Evolutionary conservation across 176 grass and related monocot genomes (phyloP).

Genomic region (Zizania latifolia): DNA sequence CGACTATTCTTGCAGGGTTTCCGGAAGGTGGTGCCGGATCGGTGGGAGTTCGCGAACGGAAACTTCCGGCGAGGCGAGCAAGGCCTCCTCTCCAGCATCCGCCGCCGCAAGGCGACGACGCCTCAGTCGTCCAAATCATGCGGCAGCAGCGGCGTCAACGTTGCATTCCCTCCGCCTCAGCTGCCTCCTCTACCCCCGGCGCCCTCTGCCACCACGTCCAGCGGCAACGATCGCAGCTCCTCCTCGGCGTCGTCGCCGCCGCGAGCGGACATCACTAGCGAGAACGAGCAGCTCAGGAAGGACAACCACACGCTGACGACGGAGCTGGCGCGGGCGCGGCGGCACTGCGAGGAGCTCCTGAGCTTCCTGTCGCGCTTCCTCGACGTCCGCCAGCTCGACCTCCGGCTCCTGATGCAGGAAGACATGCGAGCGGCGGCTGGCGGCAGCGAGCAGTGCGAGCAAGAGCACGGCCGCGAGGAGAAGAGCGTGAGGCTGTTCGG

Average conservation of each 20-base stretch:
- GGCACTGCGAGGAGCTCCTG: constrained; percentile 62
- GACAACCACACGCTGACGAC: constrained; percentile 46
- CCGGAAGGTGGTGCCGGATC: constrained; percentile 72
- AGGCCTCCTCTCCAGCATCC: constrained; percentile 56
- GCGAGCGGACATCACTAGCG: constrained; percentile 35
- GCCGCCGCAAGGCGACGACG: constrained; percentile 43
- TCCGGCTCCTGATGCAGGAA: constrained; percentile 43
- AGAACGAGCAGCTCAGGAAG: constrained; percentile 66
- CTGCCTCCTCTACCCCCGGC: constrained; percentile 30
- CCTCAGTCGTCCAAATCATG: constrained; percentile 18
- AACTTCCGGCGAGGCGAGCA: constrained; percentile 73
- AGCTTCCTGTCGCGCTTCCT: constrained; percentile 66
- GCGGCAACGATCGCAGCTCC: constrained; percentile 45
- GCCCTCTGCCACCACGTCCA: constrained; percentile 36
- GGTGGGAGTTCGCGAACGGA: constrained; percentile 92
- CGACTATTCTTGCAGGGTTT: constrained; percentile 50
- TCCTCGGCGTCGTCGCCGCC: constrained; percentile 53
- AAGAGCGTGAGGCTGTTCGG: constrained; percentile 69
- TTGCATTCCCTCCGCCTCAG: constrained; percentile 21
- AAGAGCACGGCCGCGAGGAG: constrained; percentile 14
- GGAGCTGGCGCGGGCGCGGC: constrained; percentile 54
- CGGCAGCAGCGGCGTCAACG: constrained; percentile 11
- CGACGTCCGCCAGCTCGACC: constrained; percentile 54
- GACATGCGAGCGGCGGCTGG: background rate
- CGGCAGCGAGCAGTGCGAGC: background rate